Evolutionary conservation across 1,284 basidiomycete species (phyloP).

Genomic region (Limonomyces culmigenus): DNA sequence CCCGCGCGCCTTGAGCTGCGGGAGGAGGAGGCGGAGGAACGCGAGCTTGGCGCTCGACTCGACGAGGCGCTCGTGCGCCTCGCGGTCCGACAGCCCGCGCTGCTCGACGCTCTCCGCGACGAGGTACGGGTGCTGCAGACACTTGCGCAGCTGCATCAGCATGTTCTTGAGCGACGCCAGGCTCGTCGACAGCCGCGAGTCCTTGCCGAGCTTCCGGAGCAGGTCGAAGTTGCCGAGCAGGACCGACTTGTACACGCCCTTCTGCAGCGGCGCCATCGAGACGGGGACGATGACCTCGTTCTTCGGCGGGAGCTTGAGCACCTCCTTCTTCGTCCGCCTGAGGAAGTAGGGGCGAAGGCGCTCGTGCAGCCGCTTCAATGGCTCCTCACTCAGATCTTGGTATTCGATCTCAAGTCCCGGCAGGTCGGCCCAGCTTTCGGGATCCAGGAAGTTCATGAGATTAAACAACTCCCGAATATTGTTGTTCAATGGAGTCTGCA

Average conservation of each 20-base stretch:
- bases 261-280: constrained; percentile 79
- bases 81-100: constrained; percentile 33
- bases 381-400: constrained; percentile 61
- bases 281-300: constrained; percentile 87
- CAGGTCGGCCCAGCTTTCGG: constrained; percentile 57
- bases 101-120: constrained; percentile 74
- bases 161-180: constrained; percentile 58
- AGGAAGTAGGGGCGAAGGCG: constrained; percentile 82
- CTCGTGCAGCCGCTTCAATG: constrained; percentile 64
- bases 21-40: constrained; percentile 68
- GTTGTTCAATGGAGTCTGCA: constrained; percentile 93
- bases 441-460: constrained; percentile 86
- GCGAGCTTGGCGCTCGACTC: constrained; percentile 80
- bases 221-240: constrained; percentile 58
- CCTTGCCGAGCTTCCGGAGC: constrained; percentile 38
- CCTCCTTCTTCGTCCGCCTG: constrained; percentile 84
- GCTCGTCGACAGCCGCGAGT: constrained; percentile 15
- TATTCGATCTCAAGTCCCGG: constrained; percentile 55
- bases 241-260: constrained; percentile 77
- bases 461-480: constrained; percentile 92
- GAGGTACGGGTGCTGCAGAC: constrained; percentile 84
- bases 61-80: constrained; percentile 67
- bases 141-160: constrained; percentile 79
- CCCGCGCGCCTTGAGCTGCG: constrained; percentile 76
- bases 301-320: constrained; percentile 85